Base-by-base conservation (phyloP, 257 asterid genomes). In the Przewalskia tangutica region DNA sequence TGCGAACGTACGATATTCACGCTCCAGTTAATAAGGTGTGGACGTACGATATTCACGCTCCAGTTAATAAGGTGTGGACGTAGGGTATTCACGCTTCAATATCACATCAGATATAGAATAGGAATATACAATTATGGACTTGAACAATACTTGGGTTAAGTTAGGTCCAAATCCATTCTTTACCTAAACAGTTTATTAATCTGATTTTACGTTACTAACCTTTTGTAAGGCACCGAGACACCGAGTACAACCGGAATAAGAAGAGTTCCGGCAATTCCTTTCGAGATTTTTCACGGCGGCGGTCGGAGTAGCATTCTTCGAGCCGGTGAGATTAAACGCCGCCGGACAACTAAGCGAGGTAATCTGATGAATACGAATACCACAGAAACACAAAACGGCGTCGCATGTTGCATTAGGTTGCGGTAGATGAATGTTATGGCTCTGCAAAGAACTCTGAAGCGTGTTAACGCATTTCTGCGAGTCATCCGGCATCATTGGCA, bases 401-500 rank as follows among this genome's bases (percentile, higher is more conserved):
- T 95, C 99, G 89, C 99, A 95, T 12, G 98, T 84, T 4, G 89
- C 87, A 86, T 95, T 95, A 4, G 98, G 94, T 87, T 91, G 95
- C 1, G 97, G 95, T 4, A 95, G 73, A 10, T 86, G 88, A 16
- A 95, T 94, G 79, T 89, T 86, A n/a, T 97, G 91, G 83, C 89
- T 87, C 67, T 66, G 55, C 81, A 95, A 40, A 55, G 98, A 91
- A 85, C 42, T 86, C 85, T 94, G 99, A 34, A 95, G 93, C 81
- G 98, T 84, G 88, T 92, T 86, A 42, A 94, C 99, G 36, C 99
- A 95, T 84, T 89, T 92, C 89, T 95, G 99, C 1, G 98, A 92
- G 88, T 95, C 99, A 62, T 94, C 97, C 4, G 99, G 99, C 95
- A 94, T 90, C 98, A 92, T 92, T 10, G 99, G 99, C 77, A 90